phyloP scores from a whole-genome alignment of 1,139 yeast genomes.

The Sugiyamaella neomexicana region DNA sequence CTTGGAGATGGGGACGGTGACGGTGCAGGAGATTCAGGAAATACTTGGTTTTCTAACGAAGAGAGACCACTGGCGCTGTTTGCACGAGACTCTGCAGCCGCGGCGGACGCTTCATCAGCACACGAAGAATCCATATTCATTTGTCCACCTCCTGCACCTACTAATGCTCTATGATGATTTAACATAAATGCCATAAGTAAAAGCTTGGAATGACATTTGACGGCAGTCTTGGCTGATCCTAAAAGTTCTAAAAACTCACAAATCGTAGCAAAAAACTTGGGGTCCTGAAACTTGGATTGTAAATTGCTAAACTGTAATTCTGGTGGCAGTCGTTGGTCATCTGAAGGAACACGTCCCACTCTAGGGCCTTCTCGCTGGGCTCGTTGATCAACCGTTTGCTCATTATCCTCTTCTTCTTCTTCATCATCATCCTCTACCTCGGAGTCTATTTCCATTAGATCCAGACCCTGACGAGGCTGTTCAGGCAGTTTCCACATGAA shows the following conservation, averaged over 20 bases:
- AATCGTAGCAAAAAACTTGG: conserved; percentile 20
- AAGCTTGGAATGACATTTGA: conserved; percentile 32
- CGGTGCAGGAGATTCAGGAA: conserved; percentile 2
- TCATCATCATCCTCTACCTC: conserved; percentile 13
- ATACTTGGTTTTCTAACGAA: conserved; percentile 10
- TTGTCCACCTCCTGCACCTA: conserved; percentile 15
- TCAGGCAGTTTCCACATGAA: conserved; percentile 23
- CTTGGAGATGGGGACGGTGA: too few species aligned
- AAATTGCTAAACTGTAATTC: conserved; percentile 18
- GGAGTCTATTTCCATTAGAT: conserved; percentile 8
- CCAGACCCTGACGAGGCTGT: neutral
- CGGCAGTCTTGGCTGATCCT: conserved; percentile 27
- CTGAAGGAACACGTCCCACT: neutral
- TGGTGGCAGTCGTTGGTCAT: conserved; percentile 17
- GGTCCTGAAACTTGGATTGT: conserved; percentile 23
- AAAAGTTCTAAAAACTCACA: conserved; percentile 25
- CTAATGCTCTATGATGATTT: conserved; percentile 24
- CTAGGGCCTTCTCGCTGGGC: neutral
- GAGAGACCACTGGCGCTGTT: neutral
- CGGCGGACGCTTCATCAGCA: neutral
- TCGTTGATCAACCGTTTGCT: neutral
- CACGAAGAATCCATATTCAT: neutral
- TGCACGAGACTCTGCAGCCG: neutral
- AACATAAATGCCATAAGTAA: conserved; percentile 33
- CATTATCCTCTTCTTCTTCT: conserved; percentile 11